A percentile compares a stretch with the other conserved stretches of the same genome.
Conservation (phyloP, 768 basidiomycete genomes). For the Boletellus ananiceps region DNA sequence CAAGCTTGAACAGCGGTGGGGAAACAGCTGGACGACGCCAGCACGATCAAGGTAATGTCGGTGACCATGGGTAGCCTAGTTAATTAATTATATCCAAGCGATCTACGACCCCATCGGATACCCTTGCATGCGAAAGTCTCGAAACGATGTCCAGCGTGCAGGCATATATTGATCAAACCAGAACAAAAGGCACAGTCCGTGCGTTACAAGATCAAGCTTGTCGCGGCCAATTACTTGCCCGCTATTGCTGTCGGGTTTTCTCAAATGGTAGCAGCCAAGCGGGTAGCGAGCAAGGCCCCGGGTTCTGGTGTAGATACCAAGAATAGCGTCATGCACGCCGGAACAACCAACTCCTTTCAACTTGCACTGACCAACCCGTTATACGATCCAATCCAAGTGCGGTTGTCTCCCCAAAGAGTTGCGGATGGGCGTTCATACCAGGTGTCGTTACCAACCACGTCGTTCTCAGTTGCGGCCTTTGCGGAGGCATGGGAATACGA, state of each 20-base stretch:
- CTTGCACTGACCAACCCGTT: conserved; percentile 91
- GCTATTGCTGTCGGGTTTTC: conserved; percentile 72
- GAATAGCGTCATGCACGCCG: conserved; percentile 54
- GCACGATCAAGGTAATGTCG: conserved; percentile 52
- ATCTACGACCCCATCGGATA: conserved; percentile 83
- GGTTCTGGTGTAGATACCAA: conserved; percentile 36
- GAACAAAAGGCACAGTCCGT: conserved; percentile 95
- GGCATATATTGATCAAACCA: conserved; percentile 96
- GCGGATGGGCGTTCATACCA: conserved; percentile 52
- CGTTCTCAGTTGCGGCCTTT: conserved; percentile 83
- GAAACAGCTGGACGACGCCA: conserved; percentile 70
- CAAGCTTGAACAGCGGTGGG: conserved; percentile 75
- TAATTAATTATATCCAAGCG: conserved; percentile 40
- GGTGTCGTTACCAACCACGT: conserved; percentile 68
- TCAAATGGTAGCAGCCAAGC: conserved; percentile 41
- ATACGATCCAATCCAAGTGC: conserved; percentile 91
- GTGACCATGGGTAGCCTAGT: not conserved
- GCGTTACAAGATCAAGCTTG: conserved; percentile 95
- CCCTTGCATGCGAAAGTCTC: conserved; percentile 91
- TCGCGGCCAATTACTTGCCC: conserved; percentile 92
- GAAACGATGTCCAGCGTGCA: conserved; percentile 91
- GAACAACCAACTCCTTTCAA: conserved; percentile 81
- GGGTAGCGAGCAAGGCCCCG: conserved; percentile 34
- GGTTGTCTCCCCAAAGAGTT: conserved; percentile 70
- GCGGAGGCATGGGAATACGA: conserved; percentile 99